Base-by-base conservation (phyloP, 2,329 filamentous ascomycete species). In the Colletotrichum sp. region DNA sequence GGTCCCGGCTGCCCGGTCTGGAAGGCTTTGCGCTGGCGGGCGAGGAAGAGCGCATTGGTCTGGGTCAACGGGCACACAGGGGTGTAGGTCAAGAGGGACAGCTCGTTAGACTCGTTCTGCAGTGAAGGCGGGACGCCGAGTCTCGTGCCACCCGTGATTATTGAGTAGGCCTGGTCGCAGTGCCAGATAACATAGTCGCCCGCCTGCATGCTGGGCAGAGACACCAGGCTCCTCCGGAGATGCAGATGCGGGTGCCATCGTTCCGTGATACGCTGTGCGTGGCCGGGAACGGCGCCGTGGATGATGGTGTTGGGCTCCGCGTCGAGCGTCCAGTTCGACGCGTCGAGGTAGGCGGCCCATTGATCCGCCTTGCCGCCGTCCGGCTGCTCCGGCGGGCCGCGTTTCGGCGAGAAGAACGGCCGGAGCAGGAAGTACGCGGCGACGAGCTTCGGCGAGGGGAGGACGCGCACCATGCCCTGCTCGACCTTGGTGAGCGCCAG, bases 181-280 rank as follows among this genome's bases (percentile, higher is more conserved):
- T 91, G 89, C 89, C 89, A 91, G 78, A 91, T 83, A 76, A 91
- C 89, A 80, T 91, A 91, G 84, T 91, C 89, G 78, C 89, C 89
- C 0, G 88, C 86, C 76, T 88, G 88, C 58, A 91, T 81, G 12
- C 88, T 89, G 5, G 89, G 89, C 62, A 90, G 86, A n/a, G 89
- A 89, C 73, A 91, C 86, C 76, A 91, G 87, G 76, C 88, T 91
- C 71, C 86, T 84, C 74, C 88, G 86, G 61, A 91, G 85, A 79
- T 88, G 85, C 15, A 91, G 84, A 73, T 91, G 90, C 25, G 90
- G 89, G 78, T 91, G 89, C 89, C 89, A 91, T 13, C 87, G 85
- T 79, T 90, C 89, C 2, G 89, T 91, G 58, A 91, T 87, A 70
- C 89, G 88, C 82, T 91, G 89, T 16, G 89, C 89, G 78, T 91